Base-by-base conservation (phyloP, 2,329 filamentous ascomycete genomes). In the Penicillium concentricum region DNA sequence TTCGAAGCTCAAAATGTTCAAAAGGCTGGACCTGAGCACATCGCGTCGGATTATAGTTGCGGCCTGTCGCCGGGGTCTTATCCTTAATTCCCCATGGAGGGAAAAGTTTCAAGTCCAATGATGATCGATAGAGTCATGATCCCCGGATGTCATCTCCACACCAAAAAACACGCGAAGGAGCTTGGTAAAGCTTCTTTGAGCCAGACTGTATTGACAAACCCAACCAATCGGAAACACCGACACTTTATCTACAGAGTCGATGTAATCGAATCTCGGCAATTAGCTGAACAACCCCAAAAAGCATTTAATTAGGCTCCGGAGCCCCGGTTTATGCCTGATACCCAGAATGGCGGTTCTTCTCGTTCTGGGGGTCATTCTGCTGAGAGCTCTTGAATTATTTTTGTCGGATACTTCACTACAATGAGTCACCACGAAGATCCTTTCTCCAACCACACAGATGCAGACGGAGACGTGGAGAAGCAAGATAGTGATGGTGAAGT, bases 71-170 rank as follows among this genome's bases (percentile, higher is more conserved):
- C 28, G 37, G n/a, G 28, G 34, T 5, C 18, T 16, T 22, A 13
- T 44, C 28, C 15, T 15, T n/a, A 16, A 54, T 47, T 46, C 42
- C 28, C 48, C 54, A 39, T 38, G 55, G 57, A 53, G 59, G 26
- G 41, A 28, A 34, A 13, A 35, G 22, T 20, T 42, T 54, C 35
- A 32, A 48, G 47, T 45, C 49, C 20, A 41, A 60, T 65, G 60
- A 64, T 60, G 60, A 59, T 41, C 26, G 37, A 46, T 30, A 51
- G 39, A 59, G 53, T 61, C 61, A 65, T 63, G 26, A 41, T 60
- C 58, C 60, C 66, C 67, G 65, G 65, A 65, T 61, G 47, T 64
- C 47, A 57, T 45, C 61, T 67, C 67, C 64, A 62, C 62, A 58
- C 59, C 56, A 55, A 41, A 44, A 51, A 32, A 24, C 57, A 57